Percentiles rank a stretch among this genome's conserved stretches.
Conservation (phyloP, 2,329 filamentous ascomycete species). For the Zasmidium cellare region DNA sequence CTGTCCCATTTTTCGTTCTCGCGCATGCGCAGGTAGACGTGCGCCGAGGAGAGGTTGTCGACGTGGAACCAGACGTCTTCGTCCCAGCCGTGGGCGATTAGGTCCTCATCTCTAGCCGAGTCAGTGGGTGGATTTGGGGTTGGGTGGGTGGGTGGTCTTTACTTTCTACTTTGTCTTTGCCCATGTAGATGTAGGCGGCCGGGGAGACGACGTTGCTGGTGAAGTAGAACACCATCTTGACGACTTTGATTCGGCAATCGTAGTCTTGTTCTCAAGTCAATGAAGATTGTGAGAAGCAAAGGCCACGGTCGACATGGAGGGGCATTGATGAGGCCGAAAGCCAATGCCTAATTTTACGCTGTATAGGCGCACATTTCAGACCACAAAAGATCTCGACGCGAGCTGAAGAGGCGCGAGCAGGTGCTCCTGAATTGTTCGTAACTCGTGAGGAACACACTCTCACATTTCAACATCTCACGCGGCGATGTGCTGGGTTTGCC, state of each 20-base stretch:
- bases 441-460: not conserved
- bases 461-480: not conserved
- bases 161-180: constrained; percentile 99
- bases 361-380: not conserved
- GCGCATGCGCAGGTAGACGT: constrained; percentile 84
- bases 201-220: constrained; percentile 82
- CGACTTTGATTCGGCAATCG: not conserved
- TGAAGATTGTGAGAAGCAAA: constrained; percentile 4
- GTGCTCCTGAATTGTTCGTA: no score
- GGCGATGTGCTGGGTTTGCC: not conserved
- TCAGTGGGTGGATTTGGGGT: constrained; percentile 26
- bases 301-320: not conserved
- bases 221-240: constrained; percentile 89
- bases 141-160: constrained; percentile 37
- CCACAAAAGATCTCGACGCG: not conserved
- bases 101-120: constrained; percentile 74
- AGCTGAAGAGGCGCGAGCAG: not conserved
- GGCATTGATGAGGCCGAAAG: not conserved
- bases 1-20: constrained; percentile 81
- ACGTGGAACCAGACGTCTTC: constrained; percentile 99
- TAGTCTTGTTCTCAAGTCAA: not conserved
- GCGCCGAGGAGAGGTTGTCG: constrained; percentile 94
- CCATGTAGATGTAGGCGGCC: constrained; percentile 86
- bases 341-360: not conserved
- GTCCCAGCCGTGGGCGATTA: constrained; percentile 92